Evolutionary conservation across 768 basidiomycete genomes (phyloP), one percentile per base, ranked within the genome.

Genomic region (Pulveroboletus sp.): DNA sequence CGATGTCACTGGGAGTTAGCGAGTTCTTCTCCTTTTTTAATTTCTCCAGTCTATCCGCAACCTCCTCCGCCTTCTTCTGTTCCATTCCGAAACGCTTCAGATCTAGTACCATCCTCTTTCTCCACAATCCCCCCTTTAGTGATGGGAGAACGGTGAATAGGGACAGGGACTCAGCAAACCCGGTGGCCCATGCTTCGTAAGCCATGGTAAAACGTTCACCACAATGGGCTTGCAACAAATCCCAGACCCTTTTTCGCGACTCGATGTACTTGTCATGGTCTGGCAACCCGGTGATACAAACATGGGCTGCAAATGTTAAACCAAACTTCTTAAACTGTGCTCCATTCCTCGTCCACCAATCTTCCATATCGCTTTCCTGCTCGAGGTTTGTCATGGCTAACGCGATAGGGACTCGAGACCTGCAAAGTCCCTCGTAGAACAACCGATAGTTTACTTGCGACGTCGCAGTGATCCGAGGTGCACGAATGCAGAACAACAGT

Each of bases 331-430:
- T 34, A 17, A 44, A n/a, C 11, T 6, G 14, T 3, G 17, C 34
- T 13, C 24, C 24, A 14, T 44, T 44, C 43, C 33, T 44, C 33
- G 43, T 45, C 43, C 43, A 45, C 43, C 43, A 45, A 13, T 27
- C 11, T 11, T 45, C 43, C 43, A 45, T 45, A 20, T 36, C 43
- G 3, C 19, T n/a, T 20, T 45, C 43, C 2, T 9, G 23, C 16
- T 45, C 43, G 35, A 45, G 43, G 17, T 45, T 34, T 16, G 35
- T 45, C n/a, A 45, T 27, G n/a, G 43, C 43, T 20, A 45, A 45
- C 7, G 43, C 43, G 13, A 45, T 45, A 11, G 43, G 43, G 12
- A 36, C 43, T 9, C 23, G 43, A 36, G 34, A 36, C 25, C 35
- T 45, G 25, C 34, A 45, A 20, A 45, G 43, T 12, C 24, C 43